Evolutionary conservation across 768 basidiomycete genomes (phyloP), one percentile per base, ranked within the genome.

Genomic region (Filobasidium floriforme): DNA sequence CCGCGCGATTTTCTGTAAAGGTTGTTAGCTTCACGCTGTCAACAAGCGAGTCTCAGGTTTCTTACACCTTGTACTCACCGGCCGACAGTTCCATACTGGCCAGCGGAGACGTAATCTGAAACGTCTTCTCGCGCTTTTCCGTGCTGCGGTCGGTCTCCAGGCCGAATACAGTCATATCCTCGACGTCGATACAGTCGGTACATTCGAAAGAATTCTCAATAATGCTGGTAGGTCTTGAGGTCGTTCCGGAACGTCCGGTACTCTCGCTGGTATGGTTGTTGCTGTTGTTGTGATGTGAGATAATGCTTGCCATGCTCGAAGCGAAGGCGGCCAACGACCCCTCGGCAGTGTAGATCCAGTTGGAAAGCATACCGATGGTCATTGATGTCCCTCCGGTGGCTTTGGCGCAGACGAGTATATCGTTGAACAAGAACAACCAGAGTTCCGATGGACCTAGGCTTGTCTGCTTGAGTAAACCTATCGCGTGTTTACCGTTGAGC

Each of bases 371-470:
- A 5, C 11, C 18, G 19, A 18, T 41, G 26, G 29, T 37, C 32
- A 37, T 60, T 7, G 41, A 43, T 4, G 40, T 40, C 18, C 59
- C 59, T 40, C 32, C n/a, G 3, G 59, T 29, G 10, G 59, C 32
- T 10, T n/a, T 40, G 18, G 59, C 59, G 59, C 59, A 60, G 37
- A 60, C 28, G 32, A 60, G 41, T 5, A 60, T 37, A 60, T 60
- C 41, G 40, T 37, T 40, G 41, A 60, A 60, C 59, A 60, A 60
- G 41, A 60, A 60, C 40, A 60, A 60, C 59, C 29, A 60, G 59
- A 60, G 15, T 37, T 37, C 32, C 28, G 18, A 5, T 10, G 14
- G n/a, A 43, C n/a, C 26, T 4, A 40, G 28, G n/a, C 18, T 26
- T 1, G n/a, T 43, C 41, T 60, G 59, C 11, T 11, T 32, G 19